These are phyloP conservation scores for Metrosideros polymorpha DNA, from an alignment of 441 rosid species.

Conservation along the genomic window DNA sequence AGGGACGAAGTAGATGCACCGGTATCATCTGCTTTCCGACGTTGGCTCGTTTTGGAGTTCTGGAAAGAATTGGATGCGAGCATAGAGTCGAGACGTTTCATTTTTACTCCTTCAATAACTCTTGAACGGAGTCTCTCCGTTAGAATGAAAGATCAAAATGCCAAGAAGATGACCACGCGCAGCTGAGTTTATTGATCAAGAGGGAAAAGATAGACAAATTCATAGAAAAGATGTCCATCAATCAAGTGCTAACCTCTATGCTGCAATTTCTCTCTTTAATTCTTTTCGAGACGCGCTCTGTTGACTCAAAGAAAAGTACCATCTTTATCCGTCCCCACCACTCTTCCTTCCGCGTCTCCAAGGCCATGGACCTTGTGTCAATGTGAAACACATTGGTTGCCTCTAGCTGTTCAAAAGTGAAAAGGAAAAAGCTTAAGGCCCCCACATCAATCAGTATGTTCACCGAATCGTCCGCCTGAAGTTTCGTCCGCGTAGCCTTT, in stretches of 20 bases:
- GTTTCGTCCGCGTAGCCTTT: too few relatives aligned
- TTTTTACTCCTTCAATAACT: neutral
- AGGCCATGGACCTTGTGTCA: neutral
- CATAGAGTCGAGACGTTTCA: neutral
- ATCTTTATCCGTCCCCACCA: neutral
- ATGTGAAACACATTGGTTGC: neutral
- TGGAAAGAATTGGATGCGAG: neutral
- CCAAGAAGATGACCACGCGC: neutral
- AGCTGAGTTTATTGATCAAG: neutral
- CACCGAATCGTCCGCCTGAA: neutral
- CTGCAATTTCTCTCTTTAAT: slow-evolving; percentile 25
- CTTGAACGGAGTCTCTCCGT: neutral
- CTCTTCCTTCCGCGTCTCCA: neutral
- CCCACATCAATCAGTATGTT: neutral
- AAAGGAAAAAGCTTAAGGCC: neutral
- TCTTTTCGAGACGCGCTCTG: slow-evolving; percentile 10
- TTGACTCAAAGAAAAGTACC: slow-evolving; percentile 22
- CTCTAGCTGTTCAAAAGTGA: neutral
- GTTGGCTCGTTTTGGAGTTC: neutral
- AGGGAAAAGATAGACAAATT: neutral
- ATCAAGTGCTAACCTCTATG: neutral
- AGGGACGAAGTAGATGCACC: neutral
- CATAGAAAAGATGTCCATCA: neutral
- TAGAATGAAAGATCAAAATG: neutral
- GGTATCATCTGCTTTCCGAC: neutral